Evolutionary conservation across 345 rosid species (phyloP).

Genomic region (Eucalyptus camaldulensis): DNA sequence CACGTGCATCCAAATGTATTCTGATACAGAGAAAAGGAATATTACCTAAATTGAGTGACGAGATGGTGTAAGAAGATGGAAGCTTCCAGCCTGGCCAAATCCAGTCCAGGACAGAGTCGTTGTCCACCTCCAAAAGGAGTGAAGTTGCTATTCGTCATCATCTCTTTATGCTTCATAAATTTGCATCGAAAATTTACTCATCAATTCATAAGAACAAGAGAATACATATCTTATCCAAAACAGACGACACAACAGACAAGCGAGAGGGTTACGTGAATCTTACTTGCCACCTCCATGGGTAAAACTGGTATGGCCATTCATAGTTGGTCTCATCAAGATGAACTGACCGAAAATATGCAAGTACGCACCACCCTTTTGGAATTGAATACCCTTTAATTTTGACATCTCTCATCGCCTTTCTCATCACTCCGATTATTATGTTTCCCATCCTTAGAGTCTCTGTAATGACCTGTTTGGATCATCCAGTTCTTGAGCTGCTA

Average conservation of each 20-base stretch:
- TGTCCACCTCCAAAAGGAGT: conserved; percentile 98
- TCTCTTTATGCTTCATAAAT: conserved; percentile 38
- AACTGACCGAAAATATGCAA: conserved; percentile 80
- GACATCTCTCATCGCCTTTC: conserved; percentile 75
- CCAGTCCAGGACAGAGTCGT: conserved; percentile 90
- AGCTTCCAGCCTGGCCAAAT: conserved; percentile 91
- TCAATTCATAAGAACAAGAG: not conserved
- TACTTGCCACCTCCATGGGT: conserved; percentile 99
- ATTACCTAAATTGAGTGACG: conserved; percentile 86
- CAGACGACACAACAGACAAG: not conserved
- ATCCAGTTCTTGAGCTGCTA: not conserved
- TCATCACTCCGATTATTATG: conserved; percentile 81
- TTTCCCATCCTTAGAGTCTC: conserved; percentile 92
- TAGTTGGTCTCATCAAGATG: conserved; percentile 84
- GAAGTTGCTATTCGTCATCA: conserved; percentile 37
- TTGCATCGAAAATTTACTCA: not conserved
- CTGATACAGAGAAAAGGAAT: not conserved
- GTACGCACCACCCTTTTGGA: conserved; percentile 92
- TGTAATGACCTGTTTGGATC: conserved; percentile 61
- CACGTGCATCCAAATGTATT: not conserved
- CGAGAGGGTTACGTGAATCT: not conserved
- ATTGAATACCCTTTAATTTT: conserved; percentile 74
- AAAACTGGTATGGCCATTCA: conserved; percentile 69
- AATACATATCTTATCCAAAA: not conserved
- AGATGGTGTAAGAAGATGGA: conserved; percentile 78